Base-by-base conservation (phyloP, 257 asterid species). In the Schizonepeta tenuifolia region DNA sequence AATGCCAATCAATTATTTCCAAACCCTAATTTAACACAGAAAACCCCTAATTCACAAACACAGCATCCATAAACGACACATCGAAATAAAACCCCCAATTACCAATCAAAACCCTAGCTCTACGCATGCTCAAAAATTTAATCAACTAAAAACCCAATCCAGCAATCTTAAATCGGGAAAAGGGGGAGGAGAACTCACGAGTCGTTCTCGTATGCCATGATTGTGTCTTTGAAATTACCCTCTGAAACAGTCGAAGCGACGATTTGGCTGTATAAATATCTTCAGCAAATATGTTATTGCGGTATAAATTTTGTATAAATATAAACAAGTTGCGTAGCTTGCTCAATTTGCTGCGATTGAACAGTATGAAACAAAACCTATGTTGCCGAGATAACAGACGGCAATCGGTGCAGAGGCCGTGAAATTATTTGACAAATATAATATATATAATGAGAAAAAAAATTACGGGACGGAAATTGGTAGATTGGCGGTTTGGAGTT, bases 181-280 rank as follows among this genome's bases (percentile, higher is more conserved):
- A 7, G 26, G 35, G 46, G 63, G 33, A 18, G 22, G 1, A 20
- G 9, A 12, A 67, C 96, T 89, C 78, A 91, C 96, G 86, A 92
- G 65, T 89, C 88, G 80, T 89, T 81, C 22, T 81, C 91, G 83
- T 81, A 84, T 51, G 83, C 85, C 94, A 88, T 89, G 80, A 69
- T 69, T 55, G 65, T 61, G 38, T 63, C 66, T 38, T 46, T 18
- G 21, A 56, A 66, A 55, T 51, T 21, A 38, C 44, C 60, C 62
- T 46, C 64, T 2, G 74, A 35, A 8, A 15, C 79, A 66, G 65
- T 53, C 5, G 21, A 35, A 12, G 35, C 36, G 67, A 31, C 1
- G 62, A 53, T 20, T 62, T 20, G 21, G 36, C 13, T 12, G 35
- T 11, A 21, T 10, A 26, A 14, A 11, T 74, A 49, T 13, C 61